A percentile compares a stretch with the other conserved stretches of the same genome.
These are phyloP conservation scores for Aspergillus neoniger DNA, from an alignment of 2,329 filamentous ascomycete genomes.

Conservation along the genomic window DNA sequence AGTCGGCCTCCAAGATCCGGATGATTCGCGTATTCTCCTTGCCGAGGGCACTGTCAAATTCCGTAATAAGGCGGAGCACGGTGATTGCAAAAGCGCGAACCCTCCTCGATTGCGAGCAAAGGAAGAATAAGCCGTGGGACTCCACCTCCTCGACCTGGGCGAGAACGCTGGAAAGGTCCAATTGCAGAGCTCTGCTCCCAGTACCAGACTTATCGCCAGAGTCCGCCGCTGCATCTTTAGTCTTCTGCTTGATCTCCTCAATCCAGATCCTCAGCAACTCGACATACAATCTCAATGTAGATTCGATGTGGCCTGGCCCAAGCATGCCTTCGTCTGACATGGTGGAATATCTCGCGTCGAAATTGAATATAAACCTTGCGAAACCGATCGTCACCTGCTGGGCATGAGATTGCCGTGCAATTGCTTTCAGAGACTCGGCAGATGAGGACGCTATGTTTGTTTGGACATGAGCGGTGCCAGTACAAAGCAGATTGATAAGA, in stretches of 20 bases:
- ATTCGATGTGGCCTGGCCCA: conserved; percentile 90
- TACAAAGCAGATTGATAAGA: conserved; percentile 91
- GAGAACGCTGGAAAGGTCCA: conserved; percentile 85
- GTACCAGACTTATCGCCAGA: conserved; percentile 61
- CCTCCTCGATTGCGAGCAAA: conserved; percentile 90
- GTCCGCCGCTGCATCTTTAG: conserved; percentile 69
- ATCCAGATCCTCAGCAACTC: conserved; percentile 97
- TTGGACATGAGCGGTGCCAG: conserved; percentile 93
- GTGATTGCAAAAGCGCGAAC: conserved; percentile 90
- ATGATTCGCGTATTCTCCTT: conserved; percentile 82
- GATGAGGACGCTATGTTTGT: conserved; percentile 89
- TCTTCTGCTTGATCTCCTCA: conserved; percentile 88
- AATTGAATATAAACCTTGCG: conserved; percentile 96
- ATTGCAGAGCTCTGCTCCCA: conserved; percentile 72
- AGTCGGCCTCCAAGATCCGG: conserved; percentile 86
- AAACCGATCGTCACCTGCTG: conserved; percentile 97
- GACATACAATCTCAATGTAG: conserved; percentile 86
- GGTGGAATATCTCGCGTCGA: conserved; percentile 94
- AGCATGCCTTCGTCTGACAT: conserved; percentile 98
- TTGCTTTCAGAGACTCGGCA: conserved; percentile 89
- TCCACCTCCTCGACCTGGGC: conserved; percentile 96
- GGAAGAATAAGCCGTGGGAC: conserved; percentile 92
- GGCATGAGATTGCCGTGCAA: conserved; percentile 87
- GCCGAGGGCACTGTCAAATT: conserved; percentile 87
- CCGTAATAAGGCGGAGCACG: conserved; percentile 84